Conservation (phyloP, 805 yeast species). For the Wickerhamiella australiensis region DNA sequence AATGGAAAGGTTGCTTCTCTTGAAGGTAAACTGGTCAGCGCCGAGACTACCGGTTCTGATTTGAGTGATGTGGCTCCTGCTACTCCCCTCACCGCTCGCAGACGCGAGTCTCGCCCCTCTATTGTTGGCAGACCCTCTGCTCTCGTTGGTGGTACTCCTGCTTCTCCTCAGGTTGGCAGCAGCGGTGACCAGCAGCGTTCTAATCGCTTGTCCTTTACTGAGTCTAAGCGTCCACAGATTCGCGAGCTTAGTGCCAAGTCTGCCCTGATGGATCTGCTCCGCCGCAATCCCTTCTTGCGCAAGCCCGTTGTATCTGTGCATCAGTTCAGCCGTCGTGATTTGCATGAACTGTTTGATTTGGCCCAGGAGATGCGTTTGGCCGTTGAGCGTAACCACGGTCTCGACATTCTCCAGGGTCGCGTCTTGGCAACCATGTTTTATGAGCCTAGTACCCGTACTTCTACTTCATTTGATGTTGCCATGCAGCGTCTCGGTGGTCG, state of each 20-base stretch:
- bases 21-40: constrained; percentile 63
- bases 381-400: constrained; percentile 90
- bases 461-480: constrained; percentile 95
- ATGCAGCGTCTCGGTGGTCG: constrained; percentile 99
- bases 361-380: constrained; percentile 97
- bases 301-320: constrained; percentile 79
- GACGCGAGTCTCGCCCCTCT: background rate
- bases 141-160: constrained; percentile 28
- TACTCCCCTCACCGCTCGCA: background rate
- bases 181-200: constrained; percentile 14
- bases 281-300: constrained; percentile 85
- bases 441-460: constrained; percentile 96
- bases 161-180: constrained; percentile 12
- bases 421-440: constrained; percentile 90
- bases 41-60: constrained; percentile 3
- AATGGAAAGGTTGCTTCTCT: constrained; percentile 69
- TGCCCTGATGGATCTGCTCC: constrained; percentile 64
- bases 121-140: constrained; percentile 10
- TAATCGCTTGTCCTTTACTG: constrained; percentile 22
- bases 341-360: constrained; percentile 86
- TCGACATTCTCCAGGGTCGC: constrained; percentile 82
- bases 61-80: constrained; percentile 5
- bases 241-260: constrained; percentile 40
- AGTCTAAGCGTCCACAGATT: constrained; percentile 21
- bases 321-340: constrained; percentile 74